These are phyloP conservation scores for Rhododendron ovatum DNA, from an alignment of 148 eudicot species.

Conservation along the genomic window DNA sequence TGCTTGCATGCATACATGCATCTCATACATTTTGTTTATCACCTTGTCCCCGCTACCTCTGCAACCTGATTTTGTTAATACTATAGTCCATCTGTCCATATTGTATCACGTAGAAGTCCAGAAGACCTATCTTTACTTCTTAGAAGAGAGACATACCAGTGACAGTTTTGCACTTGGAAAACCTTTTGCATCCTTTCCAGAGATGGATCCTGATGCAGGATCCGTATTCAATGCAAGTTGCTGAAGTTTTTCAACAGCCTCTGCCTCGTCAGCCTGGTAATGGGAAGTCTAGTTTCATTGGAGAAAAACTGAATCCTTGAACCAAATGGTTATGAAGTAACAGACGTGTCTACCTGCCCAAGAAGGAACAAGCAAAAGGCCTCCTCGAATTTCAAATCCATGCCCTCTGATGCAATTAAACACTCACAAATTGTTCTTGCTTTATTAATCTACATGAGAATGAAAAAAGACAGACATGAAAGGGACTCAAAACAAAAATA, in stretches of 20 bases:
- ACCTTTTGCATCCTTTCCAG: slow-evolving; percentile 49
- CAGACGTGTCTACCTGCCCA: slow-evolving; percentile 61
- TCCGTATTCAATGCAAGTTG: slow-evolving; percentile 50
- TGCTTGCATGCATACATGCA: background rate
- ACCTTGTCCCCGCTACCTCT: background rate
- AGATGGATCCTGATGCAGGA: slow-evolving; percentile 42
- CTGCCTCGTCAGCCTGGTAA: slow-evolving; percentile 75
- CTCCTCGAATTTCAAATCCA: slow-evolving; percentile 88
- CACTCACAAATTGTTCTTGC: slow-evolving; percentile 82
- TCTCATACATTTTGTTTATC: background rate
- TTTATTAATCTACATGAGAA: slow-evolving; percentile 69
- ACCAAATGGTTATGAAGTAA: background rate
- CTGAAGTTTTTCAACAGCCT: slow-evolving; percentile 65
- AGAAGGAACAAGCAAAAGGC: slow-evolving; percentile 80
- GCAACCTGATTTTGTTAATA: background rate
- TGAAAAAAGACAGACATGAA: background rate
- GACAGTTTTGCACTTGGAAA: slow-evolving; percentile 40
- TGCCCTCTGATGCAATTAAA: slow-evolving; percentile 75
- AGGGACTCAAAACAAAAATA: background rate
- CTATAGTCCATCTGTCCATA: background rate
- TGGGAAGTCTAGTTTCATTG: slow-evolving; percentile 9
- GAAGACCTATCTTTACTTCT: background rate
- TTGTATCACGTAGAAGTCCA: background rate
- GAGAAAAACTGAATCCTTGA: background rate
- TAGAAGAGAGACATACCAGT: slow-evolving; percentile 48